Conservation (phyloP, 164 flowering plant genomes). For the Vitis rotundifolia region DNA sequence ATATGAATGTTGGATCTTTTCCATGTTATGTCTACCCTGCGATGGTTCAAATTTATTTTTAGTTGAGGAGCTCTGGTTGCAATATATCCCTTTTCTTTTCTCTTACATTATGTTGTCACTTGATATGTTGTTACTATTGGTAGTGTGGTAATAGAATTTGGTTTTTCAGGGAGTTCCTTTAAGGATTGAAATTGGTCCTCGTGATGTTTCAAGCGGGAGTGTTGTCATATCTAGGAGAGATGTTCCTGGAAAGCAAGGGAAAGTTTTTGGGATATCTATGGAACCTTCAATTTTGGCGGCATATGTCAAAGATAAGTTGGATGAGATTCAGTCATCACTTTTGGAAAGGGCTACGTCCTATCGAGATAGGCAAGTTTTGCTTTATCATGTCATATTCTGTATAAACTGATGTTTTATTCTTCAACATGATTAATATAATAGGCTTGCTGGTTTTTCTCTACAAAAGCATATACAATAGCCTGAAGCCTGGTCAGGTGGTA, state of each 20-base stretch:
- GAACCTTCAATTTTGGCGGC: slow-evolving; percentile 61
- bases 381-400: slow-evolving; percentile 2
- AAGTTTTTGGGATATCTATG: slow-evolving; percentile 84
- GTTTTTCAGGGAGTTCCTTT: slow-evolving; percentile 80
- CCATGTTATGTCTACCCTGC: too few species aligned
- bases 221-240: slow-evolving; percentile 93
- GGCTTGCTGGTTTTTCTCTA: too few species aligned
- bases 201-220: slow-evolving; percentile 81
- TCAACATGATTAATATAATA: not conserved
- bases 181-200: slow-evolving; percentile 96
- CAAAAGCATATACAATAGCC: too few species aligned
- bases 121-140: not conserved
- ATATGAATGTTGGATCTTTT: too few species aligned
- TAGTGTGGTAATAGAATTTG: not conserved
- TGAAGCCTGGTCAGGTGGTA: too few species aligned
- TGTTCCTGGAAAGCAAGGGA: slow-evolving; percentile 92
- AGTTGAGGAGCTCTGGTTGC: too few species aligned
- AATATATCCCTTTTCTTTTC: too few species aligned
- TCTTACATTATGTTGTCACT: not conserved
- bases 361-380: slow-evolving; percentile 64
- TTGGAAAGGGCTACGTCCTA: slow-evolving; percentile 63
- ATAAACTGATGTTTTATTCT: not conserved
- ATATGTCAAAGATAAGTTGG: slow-evolving; percentile 69
- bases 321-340: slow-evolving; percentile 80
- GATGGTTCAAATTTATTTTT: too few species aligned